phyloP scores from a whole-genome alignment of 1,284 basidiomycete genomes.

The Pisolithus thermaeus region DNA sequence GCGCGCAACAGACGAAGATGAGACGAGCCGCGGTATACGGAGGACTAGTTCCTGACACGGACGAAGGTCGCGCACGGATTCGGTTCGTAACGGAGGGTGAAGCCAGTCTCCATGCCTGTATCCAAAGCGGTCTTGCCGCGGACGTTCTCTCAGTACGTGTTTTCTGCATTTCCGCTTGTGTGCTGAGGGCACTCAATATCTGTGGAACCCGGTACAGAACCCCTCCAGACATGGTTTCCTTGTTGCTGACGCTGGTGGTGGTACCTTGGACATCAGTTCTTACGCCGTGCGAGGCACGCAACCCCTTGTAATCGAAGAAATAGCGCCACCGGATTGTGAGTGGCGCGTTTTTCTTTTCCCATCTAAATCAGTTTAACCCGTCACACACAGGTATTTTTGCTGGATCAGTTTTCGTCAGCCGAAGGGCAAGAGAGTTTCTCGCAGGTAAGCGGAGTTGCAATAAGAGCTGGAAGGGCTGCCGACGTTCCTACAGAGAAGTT shows the following conservation, averaged over 20 bases:
- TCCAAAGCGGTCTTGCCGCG: conserved; percentile 64
- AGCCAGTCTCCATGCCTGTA: conserved; percentile 72
- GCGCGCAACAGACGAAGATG: conserved; percentile 73
- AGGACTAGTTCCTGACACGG: conserved; percentile 62
- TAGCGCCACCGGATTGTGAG: conserved; percentile 73
- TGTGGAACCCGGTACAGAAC: conserved; percentile 36
- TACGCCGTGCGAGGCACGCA: conserved; percentile 62
- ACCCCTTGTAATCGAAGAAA: conserved; percentile 72
- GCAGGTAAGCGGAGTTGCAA: conserved; percentile 39
- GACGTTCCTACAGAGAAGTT: conserved; percentile 51
- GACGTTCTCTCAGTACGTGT: conserved; percentile 62
- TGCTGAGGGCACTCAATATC: not conserved
- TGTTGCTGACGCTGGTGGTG: conserved; percentile 74
- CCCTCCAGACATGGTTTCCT: conserved; percentile 68
- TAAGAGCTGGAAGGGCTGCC: not conserved
- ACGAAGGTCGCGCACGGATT: conserved; percentile 62
- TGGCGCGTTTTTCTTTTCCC: not conserved
- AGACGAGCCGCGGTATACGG: conserved; percentile 62
- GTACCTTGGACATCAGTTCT: conserved; percentile 72
- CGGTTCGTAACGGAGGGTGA: conserved; percentile 77
- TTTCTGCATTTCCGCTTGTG: not conserved
- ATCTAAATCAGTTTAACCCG: conserved; percentile 6
- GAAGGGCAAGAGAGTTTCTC: conserved; percentile 61
- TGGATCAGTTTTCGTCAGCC: conserved; percentile 75
- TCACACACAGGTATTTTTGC: conserved; percentile 61